Percentiles rank a stretch among this genome's conserved stretches.
These are phyloP conservation scores for Blastobotrys peoriensis DNA, from an alignment of 805 yeast species.

Conservation along the genomic window DNA sequence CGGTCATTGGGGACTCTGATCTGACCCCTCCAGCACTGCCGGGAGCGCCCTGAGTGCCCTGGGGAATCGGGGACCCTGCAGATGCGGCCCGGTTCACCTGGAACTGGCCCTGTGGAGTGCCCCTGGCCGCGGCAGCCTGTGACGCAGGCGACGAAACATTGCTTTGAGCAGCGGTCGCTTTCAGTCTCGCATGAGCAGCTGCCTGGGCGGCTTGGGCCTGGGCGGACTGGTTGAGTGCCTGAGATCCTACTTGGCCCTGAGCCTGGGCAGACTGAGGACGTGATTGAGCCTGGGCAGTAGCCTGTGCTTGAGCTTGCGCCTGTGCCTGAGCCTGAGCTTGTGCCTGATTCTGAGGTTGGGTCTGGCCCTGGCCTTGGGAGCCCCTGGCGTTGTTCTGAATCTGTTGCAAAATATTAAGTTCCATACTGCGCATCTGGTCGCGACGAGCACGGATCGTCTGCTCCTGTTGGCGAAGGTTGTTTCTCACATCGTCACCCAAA, in stretches of 20 bases:
- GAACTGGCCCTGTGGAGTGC: no score
- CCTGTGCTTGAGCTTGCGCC: constrained; percentile 8
- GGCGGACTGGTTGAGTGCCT: constrained; percentile 2
- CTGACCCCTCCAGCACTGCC: not conserved
- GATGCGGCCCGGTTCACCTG: no score
- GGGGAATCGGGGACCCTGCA: no score
- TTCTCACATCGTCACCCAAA: constrained; percentile 15
- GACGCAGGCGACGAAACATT: no score
- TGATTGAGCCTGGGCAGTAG: constrained; percentile 9
- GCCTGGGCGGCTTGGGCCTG: constrained; percentile 6
- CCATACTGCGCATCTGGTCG: constrained; percentile 19
- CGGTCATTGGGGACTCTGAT: not conserved
- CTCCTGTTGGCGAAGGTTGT: constrained; percentile 19
- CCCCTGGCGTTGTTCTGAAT: constrained; percentile 9
- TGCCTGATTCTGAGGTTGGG: constrained; percentile 17
- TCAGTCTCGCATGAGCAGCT: no score
- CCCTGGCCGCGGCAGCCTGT: no score
- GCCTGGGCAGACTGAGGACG: constrained; percentile 12
- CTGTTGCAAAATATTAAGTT: constrained; percentile 20
- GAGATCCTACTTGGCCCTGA: no score
- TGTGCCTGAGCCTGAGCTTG: constrained; percentile 14
- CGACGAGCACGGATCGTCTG: constrained; percentile 16
- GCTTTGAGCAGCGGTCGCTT: no score
- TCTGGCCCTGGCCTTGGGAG: constrained; percentile 5
- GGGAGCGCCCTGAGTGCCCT: no score